Conservation (phyloP, 306 rosid genomes). For the Fragaria nilgerrensis region DNA sequence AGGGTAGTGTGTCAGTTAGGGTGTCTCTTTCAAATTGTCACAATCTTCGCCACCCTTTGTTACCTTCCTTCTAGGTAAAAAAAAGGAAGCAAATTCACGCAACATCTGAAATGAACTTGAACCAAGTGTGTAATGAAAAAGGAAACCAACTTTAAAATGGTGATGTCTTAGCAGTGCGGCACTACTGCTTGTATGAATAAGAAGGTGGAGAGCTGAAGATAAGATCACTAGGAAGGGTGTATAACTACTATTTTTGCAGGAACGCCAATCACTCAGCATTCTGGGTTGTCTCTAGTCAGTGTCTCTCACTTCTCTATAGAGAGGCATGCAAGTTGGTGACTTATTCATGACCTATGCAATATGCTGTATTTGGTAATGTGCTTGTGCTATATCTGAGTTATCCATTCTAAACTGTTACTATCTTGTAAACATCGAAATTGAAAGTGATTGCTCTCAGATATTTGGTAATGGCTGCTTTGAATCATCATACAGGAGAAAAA, state of each 20-base stretch:
- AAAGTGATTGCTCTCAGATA: not conserved
- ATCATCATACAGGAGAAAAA: too few species aligned
- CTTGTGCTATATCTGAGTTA: not conserved
- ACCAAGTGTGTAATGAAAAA: not conserved
- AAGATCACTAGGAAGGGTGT: not conserved
- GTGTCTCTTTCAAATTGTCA: not conserved
- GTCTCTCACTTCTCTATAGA: not conserved
- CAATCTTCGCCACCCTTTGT: not conserved
- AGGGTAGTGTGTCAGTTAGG: not conserved
- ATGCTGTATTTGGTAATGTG: not conserved
- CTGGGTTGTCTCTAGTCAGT: not conserved
- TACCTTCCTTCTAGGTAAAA: not conserved
- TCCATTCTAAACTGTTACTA: not conserved
- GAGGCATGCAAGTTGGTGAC: not conserved
- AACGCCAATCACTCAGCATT: not conserved
- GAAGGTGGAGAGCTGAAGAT: not conserved
- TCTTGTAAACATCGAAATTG: not conserved
- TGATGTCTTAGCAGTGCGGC: not conserved
- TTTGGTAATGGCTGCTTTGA: too few species aligned
- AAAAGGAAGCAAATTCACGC: not conserved
- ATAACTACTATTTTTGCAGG: not conserved
- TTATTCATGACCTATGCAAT: not conserved
- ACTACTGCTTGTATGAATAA: constrained; percentile 1
- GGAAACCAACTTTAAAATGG: not conserved
- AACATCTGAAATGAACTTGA: not conserved